Base-by-base conservation (phyloP, 2,329 filamentous ascomycete genomes). In the Hypoxylon sp. region DNA sequence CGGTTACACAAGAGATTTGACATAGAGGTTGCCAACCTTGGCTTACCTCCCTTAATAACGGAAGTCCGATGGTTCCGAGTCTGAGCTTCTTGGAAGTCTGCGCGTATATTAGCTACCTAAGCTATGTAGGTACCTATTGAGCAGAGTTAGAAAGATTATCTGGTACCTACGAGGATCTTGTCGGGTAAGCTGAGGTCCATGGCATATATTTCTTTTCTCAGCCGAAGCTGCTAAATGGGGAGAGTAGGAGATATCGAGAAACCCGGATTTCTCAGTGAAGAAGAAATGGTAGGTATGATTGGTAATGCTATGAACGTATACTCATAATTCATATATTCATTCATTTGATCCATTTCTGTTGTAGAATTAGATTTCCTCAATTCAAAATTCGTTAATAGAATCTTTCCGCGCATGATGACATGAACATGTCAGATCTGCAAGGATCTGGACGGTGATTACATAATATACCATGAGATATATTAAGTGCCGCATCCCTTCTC, bases 401-500 rank as follows among this genome's bases (percentile, higher is more conserved):
- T n/a, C 13, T n/a, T 22, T 22, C 9, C 13, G 22, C n/a, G n/a
- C n/a, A n/a, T 42, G 37, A 42, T 42, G 37, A 42, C n/a, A 42
- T 42, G n/a, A 42, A 42, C 17, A 44, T 44, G 39, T 44, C 39
- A 22, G 39, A 44, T 44, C n/a, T 17, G 9, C 39, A 22, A 17
- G 17, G 39, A 11, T 44, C 39, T 44, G 10, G 8, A 5, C 9
- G 5, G 10, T 4, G 22, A 48, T 57, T 57, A 57, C 44, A 50
- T 58, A 58, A 58, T 17, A 14, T 9, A 3, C 11, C 13, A 13
- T 13, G n/a, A 19, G 26, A 19, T 33, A 50, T 58, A 50, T 35
- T 47, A 50, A 26, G 31, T 58, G 11, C 31, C 44, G 55, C 33
- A 19, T 26, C 26, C 14, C 26, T 29, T 37, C 46, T 55, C 53